These are phyloP conservation scores for Adiantum capillusveneris DNA, from an alignment of 75 land plant genomes.

Conservation along the genomic window DNA sequence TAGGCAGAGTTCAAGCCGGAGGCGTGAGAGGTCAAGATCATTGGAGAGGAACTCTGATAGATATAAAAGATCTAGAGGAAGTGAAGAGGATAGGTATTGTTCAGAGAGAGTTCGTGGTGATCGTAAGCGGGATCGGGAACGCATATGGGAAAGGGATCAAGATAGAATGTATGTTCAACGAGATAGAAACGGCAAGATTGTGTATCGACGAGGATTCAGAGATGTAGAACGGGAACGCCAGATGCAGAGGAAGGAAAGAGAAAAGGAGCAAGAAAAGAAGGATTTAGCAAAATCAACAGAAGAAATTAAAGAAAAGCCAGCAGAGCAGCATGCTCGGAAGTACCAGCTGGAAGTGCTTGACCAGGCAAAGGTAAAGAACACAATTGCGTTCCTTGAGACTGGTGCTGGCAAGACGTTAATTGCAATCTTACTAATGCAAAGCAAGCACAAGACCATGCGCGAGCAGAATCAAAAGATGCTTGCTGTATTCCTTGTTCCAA, in stretches of 20 bases:
- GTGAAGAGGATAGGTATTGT: neutral
- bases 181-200: conserved; percentile 49
- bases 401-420: conserved; percentile 98
- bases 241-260: conserved; percentile 11
- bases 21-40: too few species aligned
- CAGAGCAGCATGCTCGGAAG: conserved; percentile 73
- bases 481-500: conserved; percentile 91
- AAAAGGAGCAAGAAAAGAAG: conserved; percentile 10
- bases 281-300: conserved; percentile 26
- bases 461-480: conserved; percentile 72
- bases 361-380: conserved; percentile 87
- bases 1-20: too few species aligned
- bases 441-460: conserved; percentile 45
- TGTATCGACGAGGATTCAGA: conserved; percentile 42
- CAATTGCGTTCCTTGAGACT: conserved; percentile 97
- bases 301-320: conserved; percentile 38
- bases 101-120: conserved; percentile 25
- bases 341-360: conserved; percentile 96
- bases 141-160: conserved; percentile 27
- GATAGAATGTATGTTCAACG: conserved; percentile 59
- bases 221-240: conserved; percentile 37
- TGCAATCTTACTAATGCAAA: conserved; percentile 82
- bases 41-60: too few species aligned
- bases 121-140: conserved; percentile 37
- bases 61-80: too few species aligned